Conservation (phyloP, 257 asterid species). For the Linderniella brevidens region DNA sequence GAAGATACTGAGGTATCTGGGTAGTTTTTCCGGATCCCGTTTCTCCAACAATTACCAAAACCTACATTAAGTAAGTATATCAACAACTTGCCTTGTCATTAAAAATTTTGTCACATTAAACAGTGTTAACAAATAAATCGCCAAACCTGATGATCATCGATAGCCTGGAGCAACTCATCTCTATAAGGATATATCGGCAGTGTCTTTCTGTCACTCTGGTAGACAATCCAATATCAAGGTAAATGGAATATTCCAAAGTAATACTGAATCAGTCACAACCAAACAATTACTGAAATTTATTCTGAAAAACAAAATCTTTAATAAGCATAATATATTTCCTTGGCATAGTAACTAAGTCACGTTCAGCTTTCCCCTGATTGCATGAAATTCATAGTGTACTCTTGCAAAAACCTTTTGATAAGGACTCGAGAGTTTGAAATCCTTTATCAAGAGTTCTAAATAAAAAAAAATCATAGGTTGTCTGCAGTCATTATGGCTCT, state of each 20-base stretch:
- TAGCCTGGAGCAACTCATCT: slow-evolving; percentile 66
- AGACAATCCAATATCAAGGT: neutral
- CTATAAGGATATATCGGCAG: slow-evolving; percentile 67
- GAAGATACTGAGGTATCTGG: slow-evolving; percentile 90
- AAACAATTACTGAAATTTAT: too few species aligned
- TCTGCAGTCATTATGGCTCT: too few species aligned
- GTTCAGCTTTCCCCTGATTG: too few species aligned
- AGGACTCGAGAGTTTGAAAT: too few species aligned
- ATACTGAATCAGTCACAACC: too few species aligned
- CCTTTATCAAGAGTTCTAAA: too few species aligned
- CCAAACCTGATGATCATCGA: slow-evolving; percentile 71
- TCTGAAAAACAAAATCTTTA: too few species aligned
- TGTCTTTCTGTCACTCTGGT: slow-evolving; percentile 73
- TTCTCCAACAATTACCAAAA: slow-evolving; percentile 92
- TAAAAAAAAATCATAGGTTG: too few species aligned
- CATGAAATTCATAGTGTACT: too few species aligned
- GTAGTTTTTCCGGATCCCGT: slow-evolving; percentile 95
- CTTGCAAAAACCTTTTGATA: too few species aligned
- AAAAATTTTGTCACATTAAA: slow-evolving; percentile 9
- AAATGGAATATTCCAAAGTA: too few species aligned
- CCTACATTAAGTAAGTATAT: slow-evolving; percentile 24
- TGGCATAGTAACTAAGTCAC: neutral
- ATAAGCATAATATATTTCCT: neutral
- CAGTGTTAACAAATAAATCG: slow-evolving; percentile 5
- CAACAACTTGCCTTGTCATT: slow-evolving; percentile 2